Base-by-base conservation (phyloP, 306 rosid genomes). In the Lathyrus oleraceus region DNA sequence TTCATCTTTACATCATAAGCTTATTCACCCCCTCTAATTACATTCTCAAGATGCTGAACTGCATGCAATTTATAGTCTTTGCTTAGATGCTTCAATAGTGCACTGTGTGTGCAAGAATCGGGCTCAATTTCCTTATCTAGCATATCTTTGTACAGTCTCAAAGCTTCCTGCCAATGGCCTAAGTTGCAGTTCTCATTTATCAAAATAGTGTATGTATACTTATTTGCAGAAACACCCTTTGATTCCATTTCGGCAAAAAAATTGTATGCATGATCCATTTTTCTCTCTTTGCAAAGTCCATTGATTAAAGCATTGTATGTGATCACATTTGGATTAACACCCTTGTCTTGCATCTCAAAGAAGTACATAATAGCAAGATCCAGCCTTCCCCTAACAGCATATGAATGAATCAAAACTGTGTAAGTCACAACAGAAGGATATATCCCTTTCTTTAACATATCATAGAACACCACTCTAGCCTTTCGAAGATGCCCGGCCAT, bases 221-320 rank as follows among this genome's bases (percentile, higher is more conserved):
- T 91, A 71, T 88, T 91, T 71, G 96, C 80, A 75, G 65, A 80
- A 75, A 91, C 70, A 62, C 86, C 89, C 73, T 81, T 85, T 42
- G 64, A 87, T 64, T 91, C 87, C 96, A 91, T 91, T 83, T 81
- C 88, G 5, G 6, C 19, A 11, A 88, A 75, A 25, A 77, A 65
- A 2, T 70, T 69, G 78, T 88, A 85, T 20, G 97, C 97, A 49
- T 70, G 84, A 19, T 75, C 80, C 76, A 87, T 64, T 72, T 81
- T 82, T 70, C 81, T 74, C 67, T 17, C 75, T 82, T 77, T 84
- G 87, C 96, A 85, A 67, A 88, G 77, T 62, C 96, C 97, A 69
- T 91, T 84, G 66, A 88, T 88, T 70, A 88, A 76, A 23, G 91
- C 89, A 81, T 91, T 91, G 86, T 84, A 91, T 56, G 97, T 91